Evolutionary conservation across 139 green algal species (phyloP), one percentile per base, ranked within the genome.

Genomic region (Nannochloris sp.): DNA sequence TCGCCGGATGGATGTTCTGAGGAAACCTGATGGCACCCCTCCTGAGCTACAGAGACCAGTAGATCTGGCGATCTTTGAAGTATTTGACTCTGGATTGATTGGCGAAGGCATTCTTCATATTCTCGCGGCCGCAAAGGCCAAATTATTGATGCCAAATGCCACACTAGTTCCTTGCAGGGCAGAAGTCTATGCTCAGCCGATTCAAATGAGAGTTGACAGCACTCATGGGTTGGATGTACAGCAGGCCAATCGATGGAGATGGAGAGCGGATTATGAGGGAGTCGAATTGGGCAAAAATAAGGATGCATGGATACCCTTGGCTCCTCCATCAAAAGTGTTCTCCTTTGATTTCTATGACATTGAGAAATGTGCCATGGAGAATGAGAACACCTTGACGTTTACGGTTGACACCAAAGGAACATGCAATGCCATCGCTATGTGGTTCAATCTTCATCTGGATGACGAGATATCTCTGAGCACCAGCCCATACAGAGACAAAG

Each of bases 11-110:
- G 61, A 77, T 29, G 65, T 61, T 27, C n/a, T 57, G 10, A 51
- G 48, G 12, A 75, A 84, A 53, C 72, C 79, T 12, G 81, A 87
- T 59, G 81, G 83, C 23, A 76, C 60, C 9, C 58, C 64, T 0
- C 75, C 79, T 12, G 85, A 90, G 61, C 66, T 92, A 62, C 70
- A 79, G 8, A 43, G 59, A 14, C 68, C 57, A 69, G 69, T 70
- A 68, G 60, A 84, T 63, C 37, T 88, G 14, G 21, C 76, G 9
- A 69, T 87, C 7, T 90, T 83, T 58, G 84, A 93, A 77, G 77
- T 89, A 10, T 95, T 95, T 64, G 87, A 95, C 66, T 78, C 61
- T 12, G 87, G 87, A 5, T 58, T 90, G 19, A 88, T 95, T 27
- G 87, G 87, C 1, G 87, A 95, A 64, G 87, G 87, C 14, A 76